These are phyloP conservation scores for Podila horticola DNA, from an alignment of 192 early-diverging fungal genomes.

Conservation along the genomic window DNA sequence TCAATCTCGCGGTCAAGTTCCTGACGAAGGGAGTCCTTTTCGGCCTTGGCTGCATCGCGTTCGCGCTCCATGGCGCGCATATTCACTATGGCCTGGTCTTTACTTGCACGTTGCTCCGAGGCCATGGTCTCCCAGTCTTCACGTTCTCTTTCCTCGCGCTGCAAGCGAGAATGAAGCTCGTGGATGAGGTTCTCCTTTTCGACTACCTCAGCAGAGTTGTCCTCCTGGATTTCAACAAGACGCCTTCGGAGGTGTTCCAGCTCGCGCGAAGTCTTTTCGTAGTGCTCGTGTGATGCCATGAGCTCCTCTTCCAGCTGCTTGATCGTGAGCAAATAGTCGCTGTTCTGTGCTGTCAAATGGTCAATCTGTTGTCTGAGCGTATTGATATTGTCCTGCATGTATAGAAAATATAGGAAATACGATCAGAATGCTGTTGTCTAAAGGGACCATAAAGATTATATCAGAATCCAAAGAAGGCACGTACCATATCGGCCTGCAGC, in stretches of 20 bases:
- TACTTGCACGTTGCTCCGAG: constrained; percentile 66
- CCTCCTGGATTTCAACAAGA: constrained; percentile 71
- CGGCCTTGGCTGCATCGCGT: constrained; percentile 53
- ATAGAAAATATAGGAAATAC: background rate
- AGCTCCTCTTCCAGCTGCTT: constrained; percentile 61
- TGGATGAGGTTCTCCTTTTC: constrained; percentile 62
- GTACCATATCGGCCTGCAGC: constrained; percentile 83
- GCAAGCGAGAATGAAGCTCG: constrained; percentile 65
- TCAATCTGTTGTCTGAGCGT: constrained; percentile 64
- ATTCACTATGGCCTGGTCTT: constrained; percentile 62
- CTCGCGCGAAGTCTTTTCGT: constrained; percentile 58
- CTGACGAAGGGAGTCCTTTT: constrained; percentile 55
- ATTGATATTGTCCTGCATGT: constrained; percentile 59
- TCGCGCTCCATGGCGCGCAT: constrained; percentile 65
- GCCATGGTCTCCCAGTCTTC: constrained; percentile 68
- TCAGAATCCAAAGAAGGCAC: too few relatives aligned
- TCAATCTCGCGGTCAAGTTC: constrained; percentile 67
- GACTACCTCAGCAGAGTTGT: constrained; percentile 65
- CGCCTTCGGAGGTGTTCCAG: constrained; percentile 67
- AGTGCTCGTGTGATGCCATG: constrained; percentile 49
- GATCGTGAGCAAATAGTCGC: constrained; percentile 67
- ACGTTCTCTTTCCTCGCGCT: constrained; percentile 67
- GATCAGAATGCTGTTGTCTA: too few relatives aligned
- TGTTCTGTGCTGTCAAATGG: constrained; percentile 65
- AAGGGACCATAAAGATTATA: too few relatives aligned